Evolutionary conservation across 257 asterid species (phyloP).

Genomic region (Nicotiana otophora): DNA sequence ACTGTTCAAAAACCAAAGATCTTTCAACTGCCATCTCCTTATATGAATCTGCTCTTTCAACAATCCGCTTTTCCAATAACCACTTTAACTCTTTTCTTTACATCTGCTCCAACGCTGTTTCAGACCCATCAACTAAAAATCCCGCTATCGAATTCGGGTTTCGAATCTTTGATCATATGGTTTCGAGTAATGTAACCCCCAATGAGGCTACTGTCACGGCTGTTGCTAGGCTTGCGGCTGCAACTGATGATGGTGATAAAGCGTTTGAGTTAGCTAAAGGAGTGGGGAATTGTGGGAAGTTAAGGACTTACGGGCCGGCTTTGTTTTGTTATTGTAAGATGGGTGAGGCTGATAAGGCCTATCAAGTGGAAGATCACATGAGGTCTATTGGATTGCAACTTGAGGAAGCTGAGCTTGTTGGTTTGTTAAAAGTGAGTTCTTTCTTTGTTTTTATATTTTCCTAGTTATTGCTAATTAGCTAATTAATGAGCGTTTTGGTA

Average conservation of each 20-base stretch:
- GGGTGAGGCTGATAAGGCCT: constrained; percentile 67
- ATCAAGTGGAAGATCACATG: constrained; percentile 68
- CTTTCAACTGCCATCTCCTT: constrained; percentile 64
- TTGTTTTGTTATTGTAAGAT: constrained; percentile 53
- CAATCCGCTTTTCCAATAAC: constrained; percentile 37
- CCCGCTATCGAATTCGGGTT: constrained; percentile 76
- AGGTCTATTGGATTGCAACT: constrained; percentile 51
- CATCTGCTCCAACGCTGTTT: constrained; percentile 61
- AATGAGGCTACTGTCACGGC: constrained; percentile 87
- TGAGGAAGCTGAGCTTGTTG: constrained; percentile 78
- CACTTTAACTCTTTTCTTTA: constrained; percentile 81
- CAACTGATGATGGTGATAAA: constrained; percentile 68
- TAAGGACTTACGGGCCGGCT: constrained; percentile 77
- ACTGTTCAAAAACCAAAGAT: constrained; percentile 59
- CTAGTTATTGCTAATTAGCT: neutral
- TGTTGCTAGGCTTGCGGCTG: constrained; percentile 71
- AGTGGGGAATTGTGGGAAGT: constrained; percentile 52
- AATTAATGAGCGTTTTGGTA: neutral
- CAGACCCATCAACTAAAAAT: constrained; percentile 32
- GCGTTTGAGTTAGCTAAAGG: constrained; percentile 80
- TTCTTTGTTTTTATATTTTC: neutral
- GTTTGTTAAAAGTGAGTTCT: constrained; percentile 57
- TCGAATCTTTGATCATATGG: constrained; percentile 43
- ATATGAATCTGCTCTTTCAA: constrained; percentile 50
- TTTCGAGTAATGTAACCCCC: constrained; percentile 31